phyloP scores from a whole-genome alignment of 1,284 basidiomycete genomes.

The Ceratorhiza oryzae-sativae region DNA sequence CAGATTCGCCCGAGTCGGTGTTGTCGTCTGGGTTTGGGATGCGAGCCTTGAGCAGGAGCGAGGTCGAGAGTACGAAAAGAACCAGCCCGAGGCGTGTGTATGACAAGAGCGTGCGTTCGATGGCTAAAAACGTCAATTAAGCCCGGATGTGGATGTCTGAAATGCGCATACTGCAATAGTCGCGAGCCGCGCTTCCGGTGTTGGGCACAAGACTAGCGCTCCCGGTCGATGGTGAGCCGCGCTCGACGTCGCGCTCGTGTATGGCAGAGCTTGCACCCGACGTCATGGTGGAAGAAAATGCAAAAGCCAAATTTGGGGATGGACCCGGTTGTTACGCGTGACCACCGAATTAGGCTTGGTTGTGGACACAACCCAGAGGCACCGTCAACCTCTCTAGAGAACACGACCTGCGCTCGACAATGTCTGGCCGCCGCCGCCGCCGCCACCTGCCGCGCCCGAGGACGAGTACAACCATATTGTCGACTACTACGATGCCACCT shows the following conservation, averaged over 20 bases:
- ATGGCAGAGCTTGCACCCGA: no score
- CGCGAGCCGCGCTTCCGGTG: constrained; percentile 18
- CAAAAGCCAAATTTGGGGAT: no score
- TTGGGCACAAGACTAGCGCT: constrained; percentile 21
- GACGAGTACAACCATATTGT: constrained; percentile 28
- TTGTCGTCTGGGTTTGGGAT: constrained; percentile 25
- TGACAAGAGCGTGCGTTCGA: constrained; percentile 41
- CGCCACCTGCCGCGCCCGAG: neutral
- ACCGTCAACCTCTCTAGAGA: neutral
- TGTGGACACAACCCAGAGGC: neutral
- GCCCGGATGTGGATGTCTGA: neutral
- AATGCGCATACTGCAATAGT: constrained; percentile 24
- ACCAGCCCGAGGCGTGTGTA: constrained; percentile 39
- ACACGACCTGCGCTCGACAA: neutral
- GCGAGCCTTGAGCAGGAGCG: constrained; percentile 38
- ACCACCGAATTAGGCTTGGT: neutral
- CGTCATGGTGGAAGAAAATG: neutral
- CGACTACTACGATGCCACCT: constrained; percentile 14
- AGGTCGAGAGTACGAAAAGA: constrained; percentile 35
- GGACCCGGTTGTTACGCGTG: neutral
- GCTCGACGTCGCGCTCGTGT: neutral
- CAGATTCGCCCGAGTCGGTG: neutral
- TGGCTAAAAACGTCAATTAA: constrained; percentile 25
- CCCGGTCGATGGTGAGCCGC: neutral
- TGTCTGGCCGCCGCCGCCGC: constrained; percentile 7